These are phyloP conservation scores for Limnomonas spitsbergensis DNA, from an alignment of 139 green algal genomes.

Conservation along the genomic window DNA sequence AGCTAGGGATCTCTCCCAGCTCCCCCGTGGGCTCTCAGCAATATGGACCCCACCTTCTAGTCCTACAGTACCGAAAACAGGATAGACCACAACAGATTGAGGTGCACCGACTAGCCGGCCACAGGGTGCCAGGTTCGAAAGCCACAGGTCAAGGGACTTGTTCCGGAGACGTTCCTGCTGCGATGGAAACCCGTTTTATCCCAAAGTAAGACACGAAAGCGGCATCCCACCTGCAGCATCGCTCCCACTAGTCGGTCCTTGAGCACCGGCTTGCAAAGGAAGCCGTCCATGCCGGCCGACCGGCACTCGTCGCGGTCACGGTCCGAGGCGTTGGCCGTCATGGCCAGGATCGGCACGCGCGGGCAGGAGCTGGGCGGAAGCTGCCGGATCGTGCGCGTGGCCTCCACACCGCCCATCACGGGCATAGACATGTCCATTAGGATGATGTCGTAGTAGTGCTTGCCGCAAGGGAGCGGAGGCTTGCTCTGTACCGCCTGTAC, in stretches of 20 bases:
- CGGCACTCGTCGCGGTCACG: conserved; percentile 75
- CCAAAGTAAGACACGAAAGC: no score
- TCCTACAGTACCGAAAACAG: no score
- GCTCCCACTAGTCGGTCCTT: conserved; percentile 60
- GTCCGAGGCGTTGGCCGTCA: conserved; percentile 83
- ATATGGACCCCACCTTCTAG: no score
- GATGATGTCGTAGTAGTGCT: conserved; percentile 47
- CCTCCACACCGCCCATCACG: conserved; percentile 79
- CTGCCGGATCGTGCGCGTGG: conserved; percentile 64
- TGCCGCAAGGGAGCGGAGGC: not conserved
- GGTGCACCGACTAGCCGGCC: no score
- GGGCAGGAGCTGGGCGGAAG: conserved; percentile 22
- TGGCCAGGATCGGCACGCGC: conserved; percentile 81
- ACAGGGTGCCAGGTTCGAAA: no score
- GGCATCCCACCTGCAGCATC: conserved; percentile 47
- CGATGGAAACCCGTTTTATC: no score
- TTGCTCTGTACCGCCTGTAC: conserved; percentile 44
- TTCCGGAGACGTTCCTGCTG: no score
- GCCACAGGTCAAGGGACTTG: no score
- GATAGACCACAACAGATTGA: no score
- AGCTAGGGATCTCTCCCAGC: no score
- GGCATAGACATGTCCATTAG: conserved; percentile 92
- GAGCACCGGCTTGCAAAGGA: conserved; percentile 82
- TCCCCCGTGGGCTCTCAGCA: no score
- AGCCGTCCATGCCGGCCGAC: conserved; percentile 84